Evolutionary conservation across 1,284 basidiomycete species (phyloP).

Genomic region (Puccinia polysora): DNA sequence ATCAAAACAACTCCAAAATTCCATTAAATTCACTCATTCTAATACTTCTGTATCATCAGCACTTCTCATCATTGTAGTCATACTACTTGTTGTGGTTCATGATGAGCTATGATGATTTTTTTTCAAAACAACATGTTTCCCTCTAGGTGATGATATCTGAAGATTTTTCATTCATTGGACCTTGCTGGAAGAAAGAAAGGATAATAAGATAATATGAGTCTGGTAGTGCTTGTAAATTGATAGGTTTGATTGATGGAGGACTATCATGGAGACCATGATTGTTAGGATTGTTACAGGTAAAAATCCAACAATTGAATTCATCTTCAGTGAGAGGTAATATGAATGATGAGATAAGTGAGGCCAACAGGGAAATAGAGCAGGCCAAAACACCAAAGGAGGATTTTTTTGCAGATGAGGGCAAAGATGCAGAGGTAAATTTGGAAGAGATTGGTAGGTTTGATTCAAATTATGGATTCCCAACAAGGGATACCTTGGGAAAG

Average conservation of each 20-base stretch:
- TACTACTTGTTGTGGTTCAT: no score
- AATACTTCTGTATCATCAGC: no score
- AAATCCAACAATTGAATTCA: neutral
- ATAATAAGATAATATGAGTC: no score
- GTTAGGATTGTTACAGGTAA: neutral
- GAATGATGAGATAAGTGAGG: neutral
- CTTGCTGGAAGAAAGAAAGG: no score
- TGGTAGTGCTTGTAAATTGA: no score
- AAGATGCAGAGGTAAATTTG: constrained; percentile 9
- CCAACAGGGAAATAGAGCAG: neutral
- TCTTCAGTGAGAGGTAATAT: neutral
- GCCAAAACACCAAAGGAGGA: neutral
- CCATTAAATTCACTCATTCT: no score
- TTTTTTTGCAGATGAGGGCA: neutral
- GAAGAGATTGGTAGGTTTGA: constrained; percentile 7
- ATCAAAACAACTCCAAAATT: no score
- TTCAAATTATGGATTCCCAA: constrained; percentile 11
- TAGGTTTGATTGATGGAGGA: neutral
- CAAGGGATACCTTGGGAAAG: constrained; percentile 17
- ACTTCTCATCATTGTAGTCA: no score
- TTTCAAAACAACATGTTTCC: no score
- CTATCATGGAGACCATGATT: neutral
- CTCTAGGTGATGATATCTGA: no score
- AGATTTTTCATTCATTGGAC: no score
- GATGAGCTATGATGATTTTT: no score